These are phyloP conservation scores for Skeletonema costatum DNA, from an alignment of 108 stramenopile species.

Conservation along the genomic window DNA sequence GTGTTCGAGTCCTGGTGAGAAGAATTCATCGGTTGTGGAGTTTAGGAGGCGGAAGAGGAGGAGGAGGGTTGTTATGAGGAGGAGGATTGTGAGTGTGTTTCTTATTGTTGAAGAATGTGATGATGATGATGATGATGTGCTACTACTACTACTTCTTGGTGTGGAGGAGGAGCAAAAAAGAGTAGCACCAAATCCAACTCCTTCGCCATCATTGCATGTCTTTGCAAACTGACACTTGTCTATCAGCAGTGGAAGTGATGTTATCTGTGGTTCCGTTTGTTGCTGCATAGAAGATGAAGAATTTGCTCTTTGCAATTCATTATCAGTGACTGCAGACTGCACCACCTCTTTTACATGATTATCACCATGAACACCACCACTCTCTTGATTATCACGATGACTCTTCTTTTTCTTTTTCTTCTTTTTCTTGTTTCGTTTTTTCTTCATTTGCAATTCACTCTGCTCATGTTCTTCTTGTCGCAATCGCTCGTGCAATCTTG, in stretches of 20 bases:
- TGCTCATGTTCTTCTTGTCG: background rate
- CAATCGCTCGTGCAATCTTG: background rate
- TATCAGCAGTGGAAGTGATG: background rate
- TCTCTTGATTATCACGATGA: no score
- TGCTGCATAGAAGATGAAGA: background rate
- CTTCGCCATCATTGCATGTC: constrained; percentile 77
- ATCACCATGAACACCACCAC: no score
- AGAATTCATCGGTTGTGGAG: constrained; percentile 96
- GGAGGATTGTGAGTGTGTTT: constrained; percentile 41
- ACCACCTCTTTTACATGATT: no score
- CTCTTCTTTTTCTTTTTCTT: no score
- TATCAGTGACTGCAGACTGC: no score
- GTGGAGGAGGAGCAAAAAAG: constrained; percentile 57
- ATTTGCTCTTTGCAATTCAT: no score
- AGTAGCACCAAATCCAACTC: constrained; percentile 44
- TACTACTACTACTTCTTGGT: background rate
- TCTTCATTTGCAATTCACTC: background rate
- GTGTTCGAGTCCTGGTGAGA: constrained; percentile 91
- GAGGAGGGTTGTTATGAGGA: constrained; percentile 26
- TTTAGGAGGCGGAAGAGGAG: constrained; percentile 88
- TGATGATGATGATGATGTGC: constrained; percentile 2
- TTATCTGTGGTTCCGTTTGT: background rate
- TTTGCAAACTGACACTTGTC: constrained; percentile 78
- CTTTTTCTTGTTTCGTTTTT: no score
- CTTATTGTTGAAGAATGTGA: constrained; percentile 31